Conservation (phyloP, 176 grass and related monocot genomes). For the Oryza coarctata region DNA sequence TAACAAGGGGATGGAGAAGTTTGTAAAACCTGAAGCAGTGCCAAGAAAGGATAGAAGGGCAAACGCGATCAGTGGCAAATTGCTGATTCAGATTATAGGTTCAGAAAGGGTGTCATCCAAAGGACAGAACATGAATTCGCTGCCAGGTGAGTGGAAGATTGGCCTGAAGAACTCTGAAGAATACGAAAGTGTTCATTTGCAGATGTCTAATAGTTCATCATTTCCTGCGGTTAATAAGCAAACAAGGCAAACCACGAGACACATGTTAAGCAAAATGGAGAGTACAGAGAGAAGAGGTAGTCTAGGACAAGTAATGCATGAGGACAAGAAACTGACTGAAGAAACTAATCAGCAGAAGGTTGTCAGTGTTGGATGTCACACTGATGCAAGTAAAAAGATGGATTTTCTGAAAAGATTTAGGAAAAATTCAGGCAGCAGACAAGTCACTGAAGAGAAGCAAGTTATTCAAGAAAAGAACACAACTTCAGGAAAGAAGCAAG, state of each 20-base stretch:
- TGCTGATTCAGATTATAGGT: constrained; percentile 43
- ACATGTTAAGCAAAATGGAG: constrained; percentile 37
- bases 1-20: constrained; percentile 41
- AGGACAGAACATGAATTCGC: constrained; percentile 30
- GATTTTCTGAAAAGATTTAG: constrained; percentile 40
- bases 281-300: constrained; percentile 25
- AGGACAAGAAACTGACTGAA: constrained; percentile 29
- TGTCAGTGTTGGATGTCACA: constrained; percentile 19
- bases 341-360: constrained; percentile 40
- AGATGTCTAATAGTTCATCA: constrained; percentile 12
- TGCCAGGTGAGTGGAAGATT: constrained; percentile 39
- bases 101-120: constrained; percentile 29
- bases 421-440: constrained; percentile 33
- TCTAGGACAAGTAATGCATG: constrained; percentile 33
- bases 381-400: constrained; percentile 37
- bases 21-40: constrained; percentile 49
- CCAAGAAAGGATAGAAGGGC: constrained; percentile 20
- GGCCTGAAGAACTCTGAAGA: constrained; percentile 38
- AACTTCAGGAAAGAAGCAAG: constrained; percentile 30
- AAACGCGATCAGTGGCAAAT: neutral
- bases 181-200: constrained; percentile 8
- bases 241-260: constrained; percentile 51
- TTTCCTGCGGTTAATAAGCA: constrained; percentile 32
- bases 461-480: constrained; percentile 27
- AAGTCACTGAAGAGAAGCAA: constrained; percentile 25